phyloP scores from a whole-genome alignment of 2,329 filamentous ascomycete genomes.

The Calonectria pauciramosa region DNA sequence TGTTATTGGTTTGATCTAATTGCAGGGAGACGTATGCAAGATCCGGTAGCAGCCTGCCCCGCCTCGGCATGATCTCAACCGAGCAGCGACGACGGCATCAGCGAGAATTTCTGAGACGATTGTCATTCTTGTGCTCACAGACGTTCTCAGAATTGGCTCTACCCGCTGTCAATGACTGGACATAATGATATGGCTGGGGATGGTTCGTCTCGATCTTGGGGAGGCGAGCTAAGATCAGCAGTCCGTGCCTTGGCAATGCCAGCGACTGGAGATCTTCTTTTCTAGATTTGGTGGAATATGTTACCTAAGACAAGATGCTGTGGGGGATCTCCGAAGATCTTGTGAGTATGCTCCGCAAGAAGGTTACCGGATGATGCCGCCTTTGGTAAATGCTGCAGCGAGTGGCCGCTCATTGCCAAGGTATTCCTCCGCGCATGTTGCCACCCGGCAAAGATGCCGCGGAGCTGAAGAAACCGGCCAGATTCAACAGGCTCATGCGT shows the following conservation, averaged over 20 bases:
- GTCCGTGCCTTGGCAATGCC: constrained; percentile 31
- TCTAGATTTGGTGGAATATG: constrained; percentile 17
- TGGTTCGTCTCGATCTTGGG: constrained; percentile 30
- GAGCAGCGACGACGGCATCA: not conserved
- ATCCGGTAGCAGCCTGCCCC: not conserved
- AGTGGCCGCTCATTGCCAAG: not conserved
- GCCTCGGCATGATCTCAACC: not conserved
- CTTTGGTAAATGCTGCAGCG: not conserved
- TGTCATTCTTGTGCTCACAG: constrained; percentile 1
- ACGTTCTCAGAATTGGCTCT: not conserved
- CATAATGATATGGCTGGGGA: not conserved
- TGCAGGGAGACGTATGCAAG: not conserved
- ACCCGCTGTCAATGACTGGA: not conserved
- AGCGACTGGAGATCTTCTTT: constrained; percentile 24
- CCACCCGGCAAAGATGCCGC: not conserved
- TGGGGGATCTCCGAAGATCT: constrained; percentile 3
- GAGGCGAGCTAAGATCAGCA: constrained; percentile 26
- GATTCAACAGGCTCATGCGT: not conserved
- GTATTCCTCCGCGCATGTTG: not conserved
- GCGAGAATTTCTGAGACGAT: constrained; percentile 7
- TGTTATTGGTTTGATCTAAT: not conserved
- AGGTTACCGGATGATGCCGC: constrained; percentile 12
- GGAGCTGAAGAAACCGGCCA: not conserved
- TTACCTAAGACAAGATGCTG: constrained; percentile 27
- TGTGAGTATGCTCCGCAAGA: not conserved